Conservation (phyloP, 73 alveolate species). For the Effrenium voratum region DNA sequence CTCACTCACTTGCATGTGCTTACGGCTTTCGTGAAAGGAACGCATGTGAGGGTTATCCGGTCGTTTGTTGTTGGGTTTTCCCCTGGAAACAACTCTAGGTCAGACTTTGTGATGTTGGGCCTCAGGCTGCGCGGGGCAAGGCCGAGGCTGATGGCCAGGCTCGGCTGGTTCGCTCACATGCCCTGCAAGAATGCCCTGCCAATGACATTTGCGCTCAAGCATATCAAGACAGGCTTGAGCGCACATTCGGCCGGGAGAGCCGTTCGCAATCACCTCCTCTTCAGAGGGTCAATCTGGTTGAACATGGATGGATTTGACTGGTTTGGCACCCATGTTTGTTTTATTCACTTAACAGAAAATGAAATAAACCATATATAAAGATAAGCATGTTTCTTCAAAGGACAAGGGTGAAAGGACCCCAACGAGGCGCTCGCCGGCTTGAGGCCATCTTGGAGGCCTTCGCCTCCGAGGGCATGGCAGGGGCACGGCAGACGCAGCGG, state of each 20-base stretch:
- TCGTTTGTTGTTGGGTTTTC: neutral
- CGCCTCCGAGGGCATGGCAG: conserved; percentile 58
- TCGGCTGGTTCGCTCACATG: neutral
- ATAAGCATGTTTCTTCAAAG: neutral
- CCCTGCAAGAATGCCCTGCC: neutral
- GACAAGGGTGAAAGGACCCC: neutral
- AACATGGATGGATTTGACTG: no score
- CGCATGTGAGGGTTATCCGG: neutral
- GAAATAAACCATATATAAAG: no score
- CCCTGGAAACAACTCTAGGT: neutral
- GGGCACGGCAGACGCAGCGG: conserved; percentile 50
- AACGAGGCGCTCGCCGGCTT: neutral
- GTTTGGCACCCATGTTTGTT: no score
- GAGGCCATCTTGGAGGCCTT: conserved; percentile 60
- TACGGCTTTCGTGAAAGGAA: no score
- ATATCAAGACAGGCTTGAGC: no score
- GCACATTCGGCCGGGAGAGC: no score
- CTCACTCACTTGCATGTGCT: no score
- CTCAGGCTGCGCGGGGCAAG: conserved; percentile 55
- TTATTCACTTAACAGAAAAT: no score
- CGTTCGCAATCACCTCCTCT: no score
- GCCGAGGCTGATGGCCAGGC: conserved; percentile 79
- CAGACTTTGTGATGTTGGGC: no score
- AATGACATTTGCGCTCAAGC: neutral
- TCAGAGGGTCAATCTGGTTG: neutral